Evolutionary conservation across 2,329 filamentous ascomycete species (phyloP).

Genomic region (Chaetomiaceae sp.): DNA sequence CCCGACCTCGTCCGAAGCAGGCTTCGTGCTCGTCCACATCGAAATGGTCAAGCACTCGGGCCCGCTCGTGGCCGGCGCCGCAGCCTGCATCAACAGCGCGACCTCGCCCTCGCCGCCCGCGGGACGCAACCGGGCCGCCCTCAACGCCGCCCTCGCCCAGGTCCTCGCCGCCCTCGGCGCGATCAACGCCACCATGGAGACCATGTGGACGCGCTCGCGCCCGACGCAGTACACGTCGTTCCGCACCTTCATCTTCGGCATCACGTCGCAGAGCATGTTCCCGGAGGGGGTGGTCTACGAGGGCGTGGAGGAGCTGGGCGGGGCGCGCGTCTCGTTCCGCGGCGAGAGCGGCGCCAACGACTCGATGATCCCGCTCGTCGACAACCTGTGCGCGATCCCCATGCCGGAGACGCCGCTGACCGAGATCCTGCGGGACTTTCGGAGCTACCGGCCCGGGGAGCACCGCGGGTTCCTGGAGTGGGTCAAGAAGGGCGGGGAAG

Average conservation of each 20-base stretch:
- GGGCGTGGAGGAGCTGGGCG: conserved; percentile 56
- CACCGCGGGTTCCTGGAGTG: conserved; percentile 80
- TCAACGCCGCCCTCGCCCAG: conserved; percentile 61
- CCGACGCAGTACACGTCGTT: conserved; percentile 82
- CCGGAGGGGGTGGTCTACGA: conserved; percentile 87
- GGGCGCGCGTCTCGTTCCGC: conserved; percentile 71
- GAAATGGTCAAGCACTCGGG: conserved; percentile 91
- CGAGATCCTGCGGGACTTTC: conserved; percentile 81
- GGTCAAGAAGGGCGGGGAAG: conserved; percentile 50
- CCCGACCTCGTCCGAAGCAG: conserved; percentile 81
- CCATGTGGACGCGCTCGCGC: conserved; percentile 87
- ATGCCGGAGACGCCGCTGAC: conserved; percentile 91
- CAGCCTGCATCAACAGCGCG: conserved; percentile 56
- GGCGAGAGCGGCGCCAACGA: conserved; percentile 94
- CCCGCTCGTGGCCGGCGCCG: conserved; percentile 67
- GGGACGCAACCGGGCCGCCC: no score
- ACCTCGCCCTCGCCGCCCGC: conserved; percentile 30
- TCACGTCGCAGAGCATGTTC: conserved; percentile 91
- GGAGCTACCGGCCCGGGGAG: conserved; percentile 81
- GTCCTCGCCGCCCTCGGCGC: conserved; percentile 61
- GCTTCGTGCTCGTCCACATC: conserved; percentile 92
- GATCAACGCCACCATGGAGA: conserved; percentile 78
- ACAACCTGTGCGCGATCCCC: conserved; percentile 77
- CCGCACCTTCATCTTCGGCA: conserved; percentile 95
- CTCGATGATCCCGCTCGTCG: conserved; percentile 85